Conservation (phyloP, 1,284 basidiomycete genomes). For the Apiotrichum laibachii region DNA sequence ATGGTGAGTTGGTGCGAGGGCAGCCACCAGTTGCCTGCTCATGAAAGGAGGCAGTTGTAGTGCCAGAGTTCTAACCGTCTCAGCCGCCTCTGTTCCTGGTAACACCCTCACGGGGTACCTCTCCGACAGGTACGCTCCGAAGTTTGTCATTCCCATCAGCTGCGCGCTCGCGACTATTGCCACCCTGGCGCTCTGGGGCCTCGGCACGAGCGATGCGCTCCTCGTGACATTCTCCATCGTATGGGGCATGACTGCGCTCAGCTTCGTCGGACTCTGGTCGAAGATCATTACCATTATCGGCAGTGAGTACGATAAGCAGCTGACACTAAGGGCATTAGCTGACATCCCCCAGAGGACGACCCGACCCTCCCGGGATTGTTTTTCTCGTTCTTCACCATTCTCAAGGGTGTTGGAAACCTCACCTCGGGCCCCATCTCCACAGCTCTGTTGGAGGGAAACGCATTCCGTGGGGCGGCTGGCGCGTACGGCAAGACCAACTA, state of each 20-base stretch:
- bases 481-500: conserved; percentile 39
- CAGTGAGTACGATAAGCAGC: conserved; percentile 22
- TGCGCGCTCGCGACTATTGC: conserved; percentile 37
- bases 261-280: conserved; percentile 41
- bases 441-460: conserved; percentile 29
- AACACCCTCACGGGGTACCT: conserved; percentile 43
- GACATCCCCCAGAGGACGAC: conserved; percentile 36
- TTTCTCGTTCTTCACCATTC: conserved; percentile 45
- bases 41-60: too few species aligned
- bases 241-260: conserved; percentile 36
- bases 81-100: conserved; percentile 43
- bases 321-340: neutral
- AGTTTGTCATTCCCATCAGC: conserved; percentile 37
- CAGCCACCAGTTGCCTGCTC: too few species aligned
- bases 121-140: conserved; percentile 40
- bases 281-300: conserved; percentile 38
- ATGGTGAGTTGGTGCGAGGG: conserved; percentile 26
- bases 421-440: conserved; percentile 45
- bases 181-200: conserved; percentile 44
- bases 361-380: conserved; percentile 35
- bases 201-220: conserved; percentile 36
- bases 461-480: conserved; percentile 32
- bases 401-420: conserved; percentile 48
- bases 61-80: too few species aligned
- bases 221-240: conserved; percentile 36